Evolutionary conservation across 139 green algal species (phyloP), one percentile per base, ranked within the genome.

Genomic region (Volvox africanus): DNA sequence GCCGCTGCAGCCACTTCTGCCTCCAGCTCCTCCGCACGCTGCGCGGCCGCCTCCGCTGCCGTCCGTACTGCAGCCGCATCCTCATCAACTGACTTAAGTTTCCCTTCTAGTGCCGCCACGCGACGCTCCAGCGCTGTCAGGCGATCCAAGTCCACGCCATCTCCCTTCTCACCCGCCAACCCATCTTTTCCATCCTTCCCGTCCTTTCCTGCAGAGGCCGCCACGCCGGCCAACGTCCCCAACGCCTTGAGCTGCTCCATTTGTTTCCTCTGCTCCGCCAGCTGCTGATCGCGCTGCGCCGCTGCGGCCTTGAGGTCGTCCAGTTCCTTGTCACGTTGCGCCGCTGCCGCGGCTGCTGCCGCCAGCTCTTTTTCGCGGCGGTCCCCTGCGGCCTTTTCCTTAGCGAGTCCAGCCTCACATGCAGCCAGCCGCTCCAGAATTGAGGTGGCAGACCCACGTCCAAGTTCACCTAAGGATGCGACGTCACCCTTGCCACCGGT

Each of bases 31-130:
- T 61, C 61, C 19, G 82, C 61, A 11, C 82, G 82, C 82, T 61
- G 19, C 30, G 61, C 82, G 17, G n/a, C 32, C 61, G n/a, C 55
- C n/a, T 87, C 82, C 82, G 82, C 82, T 33, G 82, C 82, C 61
- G 61, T 30, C 82, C 19, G n/a, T 3, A 62, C 82, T 26, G 82
- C 82, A 14, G 82, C 61, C 61, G 32, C 61, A 22, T 62, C 82
- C 82, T 61, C 82, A 5, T 78, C 82, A 61, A 30, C 61, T 21
- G 30, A 67, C 61, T 61, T 77, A 18, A 87, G 32, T 61, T 32
- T 35, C 82, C 19, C 61, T 62, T 87, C 82, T 33, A 87, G 30
- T 22, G 32, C 61, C 82, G 18, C 30, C 18, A 87, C 82, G 16
- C 82, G 61, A 32, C 61, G 19, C 30, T 18, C 19, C 61, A 77